These are phyloP conservation scores for Aureobasidium sp. DNA, from an alignment of 2,329 filamentous ascomycete species.

Conservation along the genomic window DNA sequence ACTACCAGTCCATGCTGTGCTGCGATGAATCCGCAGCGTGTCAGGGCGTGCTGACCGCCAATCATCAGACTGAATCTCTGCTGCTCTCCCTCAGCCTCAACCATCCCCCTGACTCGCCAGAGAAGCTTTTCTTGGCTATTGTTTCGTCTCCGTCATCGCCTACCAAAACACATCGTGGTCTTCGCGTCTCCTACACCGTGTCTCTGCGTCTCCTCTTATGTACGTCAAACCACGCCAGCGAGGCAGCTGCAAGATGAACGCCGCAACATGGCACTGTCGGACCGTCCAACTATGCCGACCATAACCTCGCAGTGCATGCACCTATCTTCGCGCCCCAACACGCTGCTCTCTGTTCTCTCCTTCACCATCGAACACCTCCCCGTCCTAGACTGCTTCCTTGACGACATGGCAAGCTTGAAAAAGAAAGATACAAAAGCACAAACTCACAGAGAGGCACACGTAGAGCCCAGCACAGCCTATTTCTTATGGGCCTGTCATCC, in stretches of 20 bases:
- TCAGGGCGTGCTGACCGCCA: not conserved
- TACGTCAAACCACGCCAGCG: not conserved
- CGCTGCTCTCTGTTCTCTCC: not conserved
- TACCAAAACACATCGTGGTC: not conserved
- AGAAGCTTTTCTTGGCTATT: not conserved
- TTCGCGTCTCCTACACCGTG: not conserved
- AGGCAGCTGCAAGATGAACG: not conserved
- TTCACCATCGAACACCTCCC: too few relatives aligned
- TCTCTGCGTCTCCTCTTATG: not conserved
- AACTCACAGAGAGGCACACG: not conserved
- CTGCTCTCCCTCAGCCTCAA: not conserved
- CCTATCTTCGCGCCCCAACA: not conserved
- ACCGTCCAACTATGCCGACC: not conserved
- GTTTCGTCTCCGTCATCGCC: conserved; percentile 1
- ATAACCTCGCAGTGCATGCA: too few relatives aligned
- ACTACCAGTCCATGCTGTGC: not conserved
- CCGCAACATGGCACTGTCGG: not conserved
- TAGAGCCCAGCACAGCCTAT: not conserved
- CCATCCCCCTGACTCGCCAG: not conserved
- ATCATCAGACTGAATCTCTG: not conserved
- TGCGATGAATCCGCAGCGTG: not conserved
- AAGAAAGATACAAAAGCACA: not conserved
- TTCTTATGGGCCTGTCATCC: not conserved
- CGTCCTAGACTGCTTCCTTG: too few relatives aligned
- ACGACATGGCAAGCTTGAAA: not conserved